phyloP scores from a whole-genome alignment of 2,329 filamentous ascomycete species.

The Anthostomella pinea region DNA sequence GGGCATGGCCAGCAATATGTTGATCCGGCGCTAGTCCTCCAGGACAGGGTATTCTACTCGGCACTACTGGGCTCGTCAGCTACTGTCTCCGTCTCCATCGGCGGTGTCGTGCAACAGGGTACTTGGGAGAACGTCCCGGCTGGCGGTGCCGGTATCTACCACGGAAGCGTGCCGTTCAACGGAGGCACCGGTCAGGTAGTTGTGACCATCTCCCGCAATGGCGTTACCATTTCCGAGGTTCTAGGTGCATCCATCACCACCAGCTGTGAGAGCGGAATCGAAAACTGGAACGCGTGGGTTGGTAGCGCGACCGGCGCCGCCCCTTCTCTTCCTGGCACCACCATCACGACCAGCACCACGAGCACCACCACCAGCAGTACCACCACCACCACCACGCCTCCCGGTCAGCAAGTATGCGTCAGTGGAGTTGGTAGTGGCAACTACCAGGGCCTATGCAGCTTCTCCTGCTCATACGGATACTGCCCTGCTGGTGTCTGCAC shows the following conservation, averaged over 20 bases:
- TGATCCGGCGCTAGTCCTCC: slow-evolving; percentile 9
- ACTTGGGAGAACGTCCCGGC: slow-evolving; percentile 27
- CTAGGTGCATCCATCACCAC: slow-evolving; percentile 23
- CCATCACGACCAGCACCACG: no score
- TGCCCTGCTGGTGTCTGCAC: slow-evolving; percentile 25
- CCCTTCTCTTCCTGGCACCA: neutral
- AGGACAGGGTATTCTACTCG: slow-evolving; percentile 18
- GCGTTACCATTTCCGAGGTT: slow-evolving; percentile 20
- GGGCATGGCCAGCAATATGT: slow-evolving; percentile 25
- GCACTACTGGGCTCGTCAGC: slow-evolving; percentile 3
- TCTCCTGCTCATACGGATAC: slow-evolving; percentile 27
- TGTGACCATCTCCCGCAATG: slow-evolving; percentile 26
- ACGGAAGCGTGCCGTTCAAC: slow-evolving; percentile 28
- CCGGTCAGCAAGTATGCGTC: slow-evolving; percentile 21
- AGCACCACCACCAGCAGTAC: no score
- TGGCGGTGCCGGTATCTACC: slow-evolving; percentile 32
- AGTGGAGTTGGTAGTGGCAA: slow-evolving; percentile 17
- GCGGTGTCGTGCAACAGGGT: slow-evolving; percentile 26
- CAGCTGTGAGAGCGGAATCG: slow-evolving; percentile 23
- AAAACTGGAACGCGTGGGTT: slow-evolving; percentile 38
- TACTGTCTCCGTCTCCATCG: slow-evolving; percentile 35
- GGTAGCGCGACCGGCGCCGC: slow-evolving; percentile 17
- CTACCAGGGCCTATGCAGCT: slow-evolving; percentile 25
- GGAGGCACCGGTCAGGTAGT: slow-evolving; percentile 23
- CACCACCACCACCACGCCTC: no score